Conservation (phyloP, 805 yeast species). For the Wickerhamomyces bovis region DNA sequence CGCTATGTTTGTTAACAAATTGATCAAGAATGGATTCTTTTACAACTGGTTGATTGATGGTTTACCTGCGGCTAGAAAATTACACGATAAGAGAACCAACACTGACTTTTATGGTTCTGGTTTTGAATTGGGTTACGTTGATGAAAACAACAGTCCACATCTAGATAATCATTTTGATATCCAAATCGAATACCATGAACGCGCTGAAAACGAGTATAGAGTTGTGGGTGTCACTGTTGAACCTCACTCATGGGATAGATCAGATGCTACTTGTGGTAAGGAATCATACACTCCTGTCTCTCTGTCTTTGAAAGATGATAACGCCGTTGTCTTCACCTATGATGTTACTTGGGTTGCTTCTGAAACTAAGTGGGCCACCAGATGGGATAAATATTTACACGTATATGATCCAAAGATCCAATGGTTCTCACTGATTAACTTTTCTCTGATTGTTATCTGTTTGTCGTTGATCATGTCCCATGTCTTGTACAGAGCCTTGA, state of each 20-base stretch:
- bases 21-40: slow-evolving; percentile 75
- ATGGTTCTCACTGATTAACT: slow-evolving; percentile 90
- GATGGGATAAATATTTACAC: slow-evolving; percentile 96
- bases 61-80: slow-evolving; percentile 76
- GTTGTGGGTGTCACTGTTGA: slow-evolving; percentile 86
- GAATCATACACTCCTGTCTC: slow-evolving; percentile 35
- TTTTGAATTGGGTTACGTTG: slow-evolving; percentile 70
- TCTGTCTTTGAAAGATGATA: slow-evolving; percentile 44
- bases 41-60: slow-evolving; percentile 96
- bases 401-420: slow-evolving; percentile 90
- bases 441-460: slow-evolving; percentile 72
- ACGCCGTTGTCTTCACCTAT: slow-evolving; percentile 74
- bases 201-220: slow-evolving; percentile 62
- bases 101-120: slow-evolving; percentile 71
- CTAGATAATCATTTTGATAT: slow-evolving; percentile 80
- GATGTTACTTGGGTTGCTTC: slow-evolving; percentile 69
- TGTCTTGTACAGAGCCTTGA: slow-evolving; percentile 70
- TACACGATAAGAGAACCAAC: slow-evolving; percentile 52
- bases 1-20: slow-evolving; percentile 67
- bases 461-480: slow-evolving; percentile 75
- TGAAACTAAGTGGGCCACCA: slow-evolving; percentile 87
- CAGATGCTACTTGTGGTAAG: slow-evolving; percentile 30
- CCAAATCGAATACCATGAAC: slow-evolving; percentile 73
- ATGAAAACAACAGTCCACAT: slow-evolving; percentile 48
- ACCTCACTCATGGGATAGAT: slow-evolving; percentile 52